phyloP scores from a whole-genome alignment of 2,329 filamentous ascomycete species.

The Phyllosticta citribraziliensis region DNA sequence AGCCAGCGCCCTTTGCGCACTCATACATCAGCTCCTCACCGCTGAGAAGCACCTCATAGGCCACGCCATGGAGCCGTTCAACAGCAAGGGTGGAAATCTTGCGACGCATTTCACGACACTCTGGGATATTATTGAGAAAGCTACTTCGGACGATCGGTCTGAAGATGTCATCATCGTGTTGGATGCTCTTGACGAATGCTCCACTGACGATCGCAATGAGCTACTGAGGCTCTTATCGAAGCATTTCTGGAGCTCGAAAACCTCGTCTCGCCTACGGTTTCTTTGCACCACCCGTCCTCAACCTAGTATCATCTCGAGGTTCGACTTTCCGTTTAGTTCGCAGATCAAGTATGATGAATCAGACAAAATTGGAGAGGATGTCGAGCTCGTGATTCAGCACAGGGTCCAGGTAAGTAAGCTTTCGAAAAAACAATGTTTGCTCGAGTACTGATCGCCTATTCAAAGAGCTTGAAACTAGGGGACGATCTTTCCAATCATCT shows the following conservation, averaged over 20 bases:
- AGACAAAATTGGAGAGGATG: not conserved
- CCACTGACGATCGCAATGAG: too few species aligned
- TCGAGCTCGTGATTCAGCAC: not conserved
- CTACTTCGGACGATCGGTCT: not conserved
- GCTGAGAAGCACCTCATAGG: not conserved
- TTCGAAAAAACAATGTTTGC: not conserved
- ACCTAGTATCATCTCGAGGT: not conserved
- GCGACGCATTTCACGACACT: not conserved
- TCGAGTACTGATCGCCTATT: not conserved
- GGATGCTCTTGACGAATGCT: not conserved
- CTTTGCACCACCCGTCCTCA: not conserved
- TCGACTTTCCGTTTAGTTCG: not conserved
- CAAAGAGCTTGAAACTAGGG: not conserved
- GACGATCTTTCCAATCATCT: not conserved
- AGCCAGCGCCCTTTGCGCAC: not conserved
- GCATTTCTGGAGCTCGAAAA: not conserved
- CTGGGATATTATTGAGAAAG: not conserved
- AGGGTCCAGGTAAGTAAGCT: not conserved
- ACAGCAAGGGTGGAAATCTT: not conserved
- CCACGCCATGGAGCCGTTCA: not conserved
- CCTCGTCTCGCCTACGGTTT: not conserved
- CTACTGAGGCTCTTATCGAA: too few species aligned
- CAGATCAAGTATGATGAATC: not conserved
- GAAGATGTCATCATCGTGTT: not conserved
- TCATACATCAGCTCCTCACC: not conserved